These are phyloP conservation scores for Psilocybe tampanensis DNA, from an alignment of 768 basidiomycete species.

Conservation along the genomic window DNA sequence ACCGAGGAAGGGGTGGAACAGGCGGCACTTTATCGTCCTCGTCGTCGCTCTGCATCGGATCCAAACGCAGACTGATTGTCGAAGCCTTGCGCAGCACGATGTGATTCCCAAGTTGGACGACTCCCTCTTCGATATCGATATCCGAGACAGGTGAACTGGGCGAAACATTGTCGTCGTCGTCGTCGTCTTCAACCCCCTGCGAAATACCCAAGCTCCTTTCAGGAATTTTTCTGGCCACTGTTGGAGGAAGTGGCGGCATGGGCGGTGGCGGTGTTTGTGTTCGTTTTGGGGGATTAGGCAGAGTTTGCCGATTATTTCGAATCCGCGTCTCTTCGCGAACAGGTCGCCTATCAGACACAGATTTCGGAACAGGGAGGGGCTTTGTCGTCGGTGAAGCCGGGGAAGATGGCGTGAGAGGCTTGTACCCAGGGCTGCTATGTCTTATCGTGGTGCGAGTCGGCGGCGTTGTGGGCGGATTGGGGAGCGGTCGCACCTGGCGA, in stretches of 20 bases:
- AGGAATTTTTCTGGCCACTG: background rate
- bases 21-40: background rate
- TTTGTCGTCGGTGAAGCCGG: background rate
- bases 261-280: background rate
- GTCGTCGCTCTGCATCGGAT: slow-evolving; percentile 4
- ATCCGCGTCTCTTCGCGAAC: background rate
- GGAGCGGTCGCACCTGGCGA: slow-evolving; percentile 1
- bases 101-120: background rate
- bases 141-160: background rate
- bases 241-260: background rate
- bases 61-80: background rate
- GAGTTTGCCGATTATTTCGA: background rate
- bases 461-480: background rate
- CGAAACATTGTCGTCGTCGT: background rate
- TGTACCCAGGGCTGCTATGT: background rate
- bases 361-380: slow-evolving; percentile 9
- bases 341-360: background rate
- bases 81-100: background rate
- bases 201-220: background rate
- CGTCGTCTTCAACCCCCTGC: background rate
- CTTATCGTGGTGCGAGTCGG: background rate
- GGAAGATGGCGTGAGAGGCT: background rate
- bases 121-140: background rate
- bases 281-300: background rate
- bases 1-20: background rate